A percentile compares a stretch with the other conserved stretches of the same genome.
These are phyloP conservation scores for Oryza glaberrima DNA, from an alignment of 176 grass and related monocot species.

Conservation along the genomic window DNA sequence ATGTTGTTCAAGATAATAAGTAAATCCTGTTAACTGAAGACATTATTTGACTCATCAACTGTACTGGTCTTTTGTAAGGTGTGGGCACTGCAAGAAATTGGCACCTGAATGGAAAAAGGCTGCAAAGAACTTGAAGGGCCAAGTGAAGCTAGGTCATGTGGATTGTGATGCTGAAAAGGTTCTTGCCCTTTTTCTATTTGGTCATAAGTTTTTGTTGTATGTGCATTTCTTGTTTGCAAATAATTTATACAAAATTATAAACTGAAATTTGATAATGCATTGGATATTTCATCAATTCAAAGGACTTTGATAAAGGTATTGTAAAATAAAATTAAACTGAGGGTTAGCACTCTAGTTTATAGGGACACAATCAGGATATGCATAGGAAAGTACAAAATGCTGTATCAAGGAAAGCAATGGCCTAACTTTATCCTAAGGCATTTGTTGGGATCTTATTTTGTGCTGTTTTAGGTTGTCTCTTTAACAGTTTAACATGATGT, in stretches of 20 bases:
- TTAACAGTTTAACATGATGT: not conserved
- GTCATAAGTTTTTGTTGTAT: not conserved
- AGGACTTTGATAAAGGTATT: not conserved
- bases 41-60: constrained; percentile 23
- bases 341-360: not conserved
- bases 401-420: not conserved
- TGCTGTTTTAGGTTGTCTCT: not conserved
- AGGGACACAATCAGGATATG: not conserved
- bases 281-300: not conserved
- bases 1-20: not conserved
- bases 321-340: constrained; percentile 2
- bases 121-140: constrained; percentile 92
- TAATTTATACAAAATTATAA: not conserved
- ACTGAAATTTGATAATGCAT: constrained; percentile 7
- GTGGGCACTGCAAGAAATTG: constrained; percentile 99
- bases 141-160: constrained; percentile 95
- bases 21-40: constrained; percentile 14
- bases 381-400: constrained; percentile 2
- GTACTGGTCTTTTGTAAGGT: constrained; percentile 60
- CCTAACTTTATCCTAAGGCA: constrained; percentile 14
- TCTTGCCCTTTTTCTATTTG: constrained; percentile 18
- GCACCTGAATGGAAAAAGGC: constrained; percentile 99
- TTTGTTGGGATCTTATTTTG: constrained; percentile 1
- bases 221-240: not conserved
- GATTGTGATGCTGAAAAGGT: constrained; percentile 96